A percentile compares a stretch with the other conserved stretches of the same genome.
These are phyloP conservation scores for Vicia villosa DNA, from an alignment of 306 rosid species.

Conservation along the genomic window DNA sequence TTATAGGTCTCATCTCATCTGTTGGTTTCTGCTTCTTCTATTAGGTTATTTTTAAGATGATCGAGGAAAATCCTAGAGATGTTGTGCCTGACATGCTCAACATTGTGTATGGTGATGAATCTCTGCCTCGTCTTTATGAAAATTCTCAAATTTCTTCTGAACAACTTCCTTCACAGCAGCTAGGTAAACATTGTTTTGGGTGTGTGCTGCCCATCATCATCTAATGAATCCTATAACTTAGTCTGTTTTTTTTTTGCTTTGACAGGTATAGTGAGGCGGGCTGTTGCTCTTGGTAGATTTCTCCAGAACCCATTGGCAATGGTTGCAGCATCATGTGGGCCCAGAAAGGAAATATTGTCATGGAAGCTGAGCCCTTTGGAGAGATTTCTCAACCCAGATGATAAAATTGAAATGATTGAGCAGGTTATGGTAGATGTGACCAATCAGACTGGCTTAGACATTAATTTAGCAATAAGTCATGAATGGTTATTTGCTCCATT, in stretches of 20 bases:
- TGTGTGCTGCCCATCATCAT: neutral
- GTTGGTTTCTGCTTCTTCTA: constrained; percentile 30
- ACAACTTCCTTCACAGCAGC: constrained; percentile 80
- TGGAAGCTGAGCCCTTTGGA: constrained; percentile 85
- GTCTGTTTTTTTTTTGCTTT: constrained; percentile 33
- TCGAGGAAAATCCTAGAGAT: too few relatives aligned
- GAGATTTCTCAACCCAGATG: constrained; percentile 83
- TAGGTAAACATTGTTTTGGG: constrained; percentile 49
- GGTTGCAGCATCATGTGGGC: constrained; percentile 93
- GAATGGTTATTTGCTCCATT: constrained; percentile 95
- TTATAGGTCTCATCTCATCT: constrained; percentile 30
- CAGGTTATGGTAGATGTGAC: constrained; percentile 94
- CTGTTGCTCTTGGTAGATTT: constrained; percentile 90
- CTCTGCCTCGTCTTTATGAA: too few relatives aligned
- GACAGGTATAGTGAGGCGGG: constrained; percentile 92
- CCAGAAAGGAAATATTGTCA: constrained; percentile 82
- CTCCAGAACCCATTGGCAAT: constrained; percentile 97
- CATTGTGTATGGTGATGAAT: too few relatives aligned
- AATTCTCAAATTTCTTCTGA: constrained; percentile 92
- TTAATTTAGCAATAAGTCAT: constrained; percentile 82
- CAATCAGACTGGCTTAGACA: constrained; percentile 91
- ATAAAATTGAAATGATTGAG: constrained; percentile 82
- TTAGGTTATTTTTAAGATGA: constrained; percentile 89
- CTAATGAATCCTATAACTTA: constrained; percentile 16
- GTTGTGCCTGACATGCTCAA: too few relatives aligned